Evolutionary conservation across 257 asterid genomes (phyloP).

Genomic region (Primulina tabacum): DNA sequence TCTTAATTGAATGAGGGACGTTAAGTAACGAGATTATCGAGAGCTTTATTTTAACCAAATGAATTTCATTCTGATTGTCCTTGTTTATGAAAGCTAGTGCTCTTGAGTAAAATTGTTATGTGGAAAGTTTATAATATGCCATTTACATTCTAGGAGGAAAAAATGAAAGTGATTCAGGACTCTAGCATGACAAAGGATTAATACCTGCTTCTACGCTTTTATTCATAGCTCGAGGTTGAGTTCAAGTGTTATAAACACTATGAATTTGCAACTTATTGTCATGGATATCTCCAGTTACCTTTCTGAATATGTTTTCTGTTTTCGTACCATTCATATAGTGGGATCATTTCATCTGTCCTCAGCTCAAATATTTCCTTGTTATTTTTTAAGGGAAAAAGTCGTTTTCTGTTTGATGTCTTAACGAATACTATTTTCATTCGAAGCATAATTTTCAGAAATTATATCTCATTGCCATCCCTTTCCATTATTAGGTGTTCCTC

Average conservation of each 20-base stretch:
- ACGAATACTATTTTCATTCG: constrained; percentile 15
- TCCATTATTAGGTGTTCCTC: constrained; percentile 75
- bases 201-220: background rate
- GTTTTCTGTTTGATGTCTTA: constrained; percentile 13
- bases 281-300: constrained; percentile 6
- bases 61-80: background rate
- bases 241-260: background rate
- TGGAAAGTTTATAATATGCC: background rate
- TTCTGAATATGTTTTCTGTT: background rate
- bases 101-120: constrained; percentile 5
- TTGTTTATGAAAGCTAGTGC: background rate
- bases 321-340: constrained; percentile 13
- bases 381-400: constrained; percentile 1
- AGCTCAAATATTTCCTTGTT: background rate
- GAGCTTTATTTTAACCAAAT: too few relatives aligned
- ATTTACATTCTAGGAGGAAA: background rate
- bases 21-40: background rate
- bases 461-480: constrained; percentile 23
- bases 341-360: background rate
- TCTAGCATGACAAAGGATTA: background rate
- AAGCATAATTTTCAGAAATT: constrained; percentile 21
- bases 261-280: background rate
- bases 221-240: constrained; percentile 8
- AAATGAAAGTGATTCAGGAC: background rate
- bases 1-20: constrained; percentile 8